A percentile compares a stretch with the other conserved stretches of the same genome.
These are phyloP conservation scores for Trametes hirsuta DNA, from an alignment of 1,284 basidiomycete species.

Conservation along the genomic window DNA sequence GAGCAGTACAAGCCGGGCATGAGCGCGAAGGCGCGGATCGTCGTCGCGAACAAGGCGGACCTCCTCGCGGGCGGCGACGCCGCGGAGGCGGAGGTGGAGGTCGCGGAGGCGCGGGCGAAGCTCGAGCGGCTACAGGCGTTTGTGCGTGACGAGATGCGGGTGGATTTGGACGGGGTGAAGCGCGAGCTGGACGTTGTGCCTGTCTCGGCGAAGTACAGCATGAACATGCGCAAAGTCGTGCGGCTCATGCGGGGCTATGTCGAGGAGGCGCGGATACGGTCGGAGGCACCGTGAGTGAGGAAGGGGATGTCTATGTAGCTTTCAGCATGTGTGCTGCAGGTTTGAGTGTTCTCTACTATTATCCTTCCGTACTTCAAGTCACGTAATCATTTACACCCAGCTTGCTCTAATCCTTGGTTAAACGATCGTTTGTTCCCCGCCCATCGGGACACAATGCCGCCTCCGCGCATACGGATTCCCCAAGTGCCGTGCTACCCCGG, in stretches of 20 bases:
- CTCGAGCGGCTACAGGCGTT: conserved; percentile 57
- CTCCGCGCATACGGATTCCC: no score
- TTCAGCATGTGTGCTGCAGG: neutral
- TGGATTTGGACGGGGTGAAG: conserved; percentile 37
- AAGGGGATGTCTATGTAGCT: neutral
- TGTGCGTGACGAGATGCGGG: conserved; percentile 51
- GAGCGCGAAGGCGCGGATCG: conserved; percentile 73
- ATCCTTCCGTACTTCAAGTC: neutral
- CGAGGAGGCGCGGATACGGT: conserved; percentile 47
- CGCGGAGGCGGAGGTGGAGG: conserved; percentile 36
- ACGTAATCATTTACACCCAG: no score
- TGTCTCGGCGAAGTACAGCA: conserved; percentile 79
- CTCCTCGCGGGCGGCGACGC: conserved; percentile 54
- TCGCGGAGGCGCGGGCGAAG: conserved; percentile 62
- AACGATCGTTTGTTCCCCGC: no score
- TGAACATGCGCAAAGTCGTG: conserved; percentile 75
- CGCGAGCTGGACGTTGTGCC: conserved; percentile 68
- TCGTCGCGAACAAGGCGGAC: conserved; percentile 97
- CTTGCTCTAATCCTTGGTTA: no score
- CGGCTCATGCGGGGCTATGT: conserved; percentile 68
- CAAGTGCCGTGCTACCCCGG: no score
- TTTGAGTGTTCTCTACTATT: neutral
- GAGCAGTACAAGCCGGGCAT: conserved; percentile 86
- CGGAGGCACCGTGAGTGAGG: conserved; percentile 1
- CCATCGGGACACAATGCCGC: no score